These are phyloP conservation scores for Hypoxylon lienhwacheense DNA, from an alignment of 495 filamentous ascomycete genomes.

Conservation along the genomic window DNA sequence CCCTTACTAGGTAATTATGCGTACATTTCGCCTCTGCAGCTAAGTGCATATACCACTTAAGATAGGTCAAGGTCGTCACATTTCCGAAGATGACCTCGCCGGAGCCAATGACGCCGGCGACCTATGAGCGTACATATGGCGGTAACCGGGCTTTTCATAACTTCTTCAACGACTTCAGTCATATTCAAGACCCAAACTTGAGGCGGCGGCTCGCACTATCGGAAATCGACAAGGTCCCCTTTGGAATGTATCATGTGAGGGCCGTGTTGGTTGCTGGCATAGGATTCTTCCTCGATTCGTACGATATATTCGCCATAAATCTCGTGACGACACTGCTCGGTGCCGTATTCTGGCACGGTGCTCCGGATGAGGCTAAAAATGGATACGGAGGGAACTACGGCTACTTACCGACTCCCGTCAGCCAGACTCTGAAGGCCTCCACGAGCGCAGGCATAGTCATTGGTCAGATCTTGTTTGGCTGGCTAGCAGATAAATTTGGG, in stretches of 20 bases:
- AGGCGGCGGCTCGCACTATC: constrained; percentile 69
- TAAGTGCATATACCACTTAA: constrained; percentile 1
- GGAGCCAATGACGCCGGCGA: constrained; percentile 42
- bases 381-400: constrained; percentile 50
- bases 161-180: constrained; percentile 59
- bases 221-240: constrained; percentile 73
- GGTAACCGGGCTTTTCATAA: constrained; percentile 64
- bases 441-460: constrained; percentile 74
- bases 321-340: constrained; percentile 70
- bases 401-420: constrained; percentile 57
- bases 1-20: constrained; percentile 2
- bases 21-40: background rate
- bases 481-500: constrained; percentile 67
- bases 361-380: constrained; percentile 33
- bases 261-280: constrained; percentile 73
- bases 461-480: constrained; percentile 73
- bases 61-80: background rate
- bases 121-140: constrained; percentile 46
- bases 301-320: constrained; percentile 81
- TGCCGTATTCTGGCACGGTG: constrained; percentile 67
- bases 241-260: constrained; percentile 75
- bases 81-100: constrained; percentile 32
- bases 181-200: constrained; percentile 70
- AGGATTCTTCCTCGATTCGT: constrained; percentile 78
- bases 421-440: constrained; percentile 73